Evolutionary conservation across 345 rosid species (phyloP).

Genomic region (Cardiospermum halicacabum): DNA sequence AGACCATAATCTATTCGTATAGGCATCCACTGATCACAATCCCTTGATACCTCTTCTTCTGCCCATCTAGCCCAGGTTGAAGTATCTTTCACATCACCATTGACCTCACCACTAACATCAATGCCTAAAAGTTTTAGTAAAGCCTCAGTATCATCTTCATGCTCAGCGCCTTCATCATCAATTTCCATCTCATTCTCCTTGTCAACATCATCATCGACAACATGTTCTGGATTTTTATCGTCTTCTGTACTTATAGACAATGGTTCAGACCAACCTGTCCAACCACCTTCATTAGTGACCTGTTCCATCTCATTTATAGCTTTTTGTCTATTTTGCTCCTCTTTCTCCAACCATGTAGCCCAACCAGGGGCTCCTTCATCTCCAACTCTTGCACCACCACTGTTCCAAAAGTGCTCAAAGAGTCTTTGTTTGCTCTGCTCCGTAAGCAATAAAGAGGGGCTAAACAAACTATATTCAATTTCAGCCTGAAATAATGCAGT

Average conservation of each 20-base stretch:
- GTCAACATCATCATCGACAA: slow-evolving; percentile 19
- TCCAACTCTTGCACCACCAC: slow-evolving; percentile 83
- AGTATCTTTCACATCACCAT: slow-evolving; percentile 62
- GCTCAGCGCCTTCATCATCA: slow-evolving; percentile 41
- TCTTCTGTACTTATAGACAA: slow-evolving; percentile 37
- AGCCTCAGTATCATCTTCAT: slow-evolving; percentile 82
- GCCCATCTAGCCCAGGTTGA: slow-evolving; percentile 92
- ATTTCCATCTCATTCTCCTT: slow-evolving; percentile 42
- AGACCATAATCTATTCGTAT: slow-evolving; percentile 51
- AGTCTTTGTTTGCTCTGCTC: slow-evolving; percentile 80
- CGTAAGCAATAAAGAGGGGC: slow-evolving; percentile 63
- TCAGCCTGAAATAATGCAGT: slow-evolving; percentile 91
- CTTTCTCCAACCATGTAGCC: slow-evolving; percentile 89
- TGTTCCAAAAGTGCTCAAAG: slow-evolving; percentile 93
- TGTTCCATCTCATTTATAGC: slow-evolving; percentile 44
- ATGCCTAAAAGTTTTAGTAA: slow-evolving; percentile 82
- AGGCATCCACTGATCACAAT: slow-evolving; percentile 85
- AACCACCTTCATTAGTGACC: slow-evolving; percentile 72
- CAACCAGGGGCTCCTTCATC: slow-evolving; percentile 95
- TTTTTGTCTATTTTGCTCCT: slow-evolving; percentile 83
- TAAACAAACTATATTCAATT: slow-evolving; percentile 82
- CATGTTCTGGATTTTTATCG: slow-evolving; percentile 31
- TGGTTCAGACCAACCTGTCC: slow-evolving; percentile 97
- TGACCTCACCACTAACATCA: slow-evolving; percentile 54
- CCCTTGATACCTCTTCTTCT: slow-evolving; percentile 74